Evolutionary conservation across 768 basidiomycete species (phyloP), one percentile per base, ranked within the genome.

Genomic region (Naganishia onofrii): DNA sequence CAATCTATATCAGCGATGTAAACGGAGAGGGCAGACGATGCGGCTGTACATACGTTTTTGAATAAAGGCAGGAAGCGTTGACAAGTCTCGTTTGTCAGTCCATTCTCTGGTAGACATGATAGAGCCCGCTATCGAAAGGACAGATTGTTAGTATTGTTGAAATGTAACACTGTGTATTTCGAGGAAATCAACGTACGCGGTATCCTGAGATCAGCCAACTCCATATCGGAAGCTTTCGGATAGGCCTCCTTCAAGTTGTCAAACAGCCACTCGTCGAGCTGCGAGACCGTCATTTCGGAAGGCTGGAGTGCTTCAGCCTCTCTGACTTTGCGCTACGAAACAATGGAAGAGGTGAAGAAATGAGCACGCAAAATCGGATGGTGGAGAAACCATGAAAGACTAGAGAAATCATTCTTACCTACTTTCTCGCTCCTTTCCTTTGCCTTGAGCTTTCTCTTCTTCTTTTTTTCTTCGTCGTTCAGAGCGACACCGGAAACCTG

Each of bases 21-120:
- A 58, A 23, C 42, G 42, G 28, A 26, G 15, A 36, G 26, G 38
- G 44, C 51, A n/a, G 13, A 34, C 15, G 63, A 32, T 31, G 26
- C 55, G 38, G 58, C n/a, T 38, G n/a, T 48, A 74, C 83, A 48
- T 72, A 92, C 93, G 85, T 83, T 88, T 85, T 70, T 84, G 82
- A 42, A 94, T 90, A 80, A 94, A 95, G 54, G 88, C 86, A 73
- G 84, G 84, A 53, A 95, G 83, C 42, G 85, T 84, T 73, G 90
- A 87, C 74, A 92, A 84, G 48, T 87, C 88, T 80, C 91, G 85
- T 73, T 87, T 85, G 57, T 85, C 86, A 75, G 84, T 87, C 87
- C 90, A 92, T 81, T 82, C 74, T 13, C 86, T 87, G 69, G 91
- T 92, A 79, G 93, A 90, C 76, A 84, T 83, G 76, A 95, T 88